phyloP scores from a whole-genome alignment of 2,329 filamentous ascomycete genomes.

The Gremmenia infestans region DNA sequence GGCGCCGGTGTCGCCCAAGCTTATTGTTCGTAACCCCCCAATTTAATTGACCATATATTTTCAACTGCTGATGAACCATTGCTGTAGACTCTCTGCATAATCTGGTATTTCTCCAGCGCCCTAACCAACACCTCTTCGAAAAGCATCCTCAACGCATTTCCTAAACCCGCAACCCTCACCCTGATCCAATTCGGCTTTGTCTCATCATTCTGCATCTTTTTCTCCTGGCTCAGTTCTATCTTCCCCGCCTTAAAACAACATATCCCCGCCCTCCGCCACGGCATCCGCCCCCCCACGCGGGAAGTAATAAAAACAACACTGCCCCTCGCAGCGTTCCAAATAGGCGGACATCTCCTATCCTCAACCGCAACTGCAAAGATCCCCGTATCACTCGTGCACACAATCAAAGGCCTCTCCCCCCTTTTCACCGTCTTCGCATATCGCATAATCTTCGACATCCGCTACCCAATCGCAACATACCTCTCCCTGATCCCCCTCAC shows the following conservation, averaged over 20 bases:
- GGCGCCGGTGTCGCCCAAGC: constrained; percentile 80
- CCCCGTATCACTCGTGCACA: constrained; percentile 94
- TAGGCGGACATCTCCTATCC: constrained; percentile 87
- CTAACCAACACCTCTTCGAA: constrained; percentile 98
- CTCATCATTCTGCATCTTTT: constrained; percentile 76
- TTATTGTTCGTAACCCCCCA: constrained; percentile 61
- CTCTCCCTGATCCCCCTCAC: constrained; percentile 87
- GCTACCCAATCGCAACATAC: constrained; percentile 83
- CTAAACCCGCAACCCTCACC: constrained; percentile 86
- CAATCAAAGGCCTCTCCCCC: constrained; percentile 94
- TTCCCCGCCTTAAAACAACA: constrained; percentile 66
- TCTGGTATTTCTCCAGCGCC: constrained; percentile 95
- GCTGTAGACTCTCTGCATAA: constrained; percentile 69
- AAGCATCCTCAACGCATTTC: constrained; percentile 86
- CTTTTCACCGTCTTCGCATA: constrained; percentile 95
- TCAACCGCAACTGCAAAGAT: constrained; percentile 93
- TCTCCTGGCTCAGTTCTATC: constrained; percentile 68
- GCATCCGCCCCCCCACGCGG: constrained; percentile 73
- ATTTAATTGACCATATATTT: not conserved
- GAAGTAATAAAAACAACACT: constrained; percentile 83
- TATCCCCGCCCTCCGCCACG: constrained; percentile 76
- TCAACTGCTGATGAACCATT: constrained; percentile 25
- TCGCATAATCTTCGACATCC: constrained; percentile 80
- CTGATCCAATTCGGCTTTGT: constrained; percentile 93
- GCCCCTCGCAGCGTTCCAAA: constrained; percentile 89